Evolutionary conservation across 2,329 filamentous ascomycete species (phyloP).

Genomic region (Colletotrichum cordylinicola): DNA sequence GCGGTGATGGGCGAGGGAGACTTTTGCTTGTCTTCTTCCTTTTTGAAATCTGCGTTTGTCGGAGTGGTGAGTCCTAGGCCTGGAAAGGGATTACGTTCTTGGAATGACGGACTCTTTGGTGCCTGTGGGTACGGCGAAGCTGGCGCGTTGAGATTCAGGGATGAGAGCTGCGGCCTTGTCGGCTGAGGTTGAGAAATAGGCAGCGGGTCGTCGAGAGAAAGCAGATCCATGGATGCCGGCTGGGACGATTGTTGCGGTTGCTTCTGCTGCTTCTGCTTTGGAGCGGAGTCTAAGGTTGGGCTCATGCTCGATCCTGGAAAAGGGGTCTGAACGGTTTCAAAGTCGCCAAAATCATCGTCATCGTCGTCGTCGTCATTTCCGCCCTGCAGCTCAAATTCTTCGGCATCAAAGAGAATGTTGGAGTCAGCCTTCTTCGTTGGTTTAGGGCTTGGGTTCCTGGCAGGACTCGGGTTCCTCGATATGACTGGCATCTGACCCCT

Average conservation of each 20-base stretch:
- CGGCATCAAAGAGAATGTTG: slow-evolving; percentile 72
- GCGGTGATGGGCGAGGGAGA: slow-evolving; percentile 48
- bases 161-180: slow-evolving; percentile 38
- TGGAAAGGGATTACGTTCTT: slow-evolving; percentile 58
- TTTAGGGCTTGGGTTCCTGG: neutral
- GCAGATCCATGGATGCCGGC: slow-evolving; percentile 42
- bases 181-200: slow-evolving; percentile 29
- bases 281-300: slow-evolving; percentile 10
- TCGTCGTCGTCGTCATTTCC: slow-evolving; percentile 45
- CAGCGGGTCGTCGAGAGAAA: slow-evolving; percentile 36
- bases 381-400: slow-evolving; percentile 53
- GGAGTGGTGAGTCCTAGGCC: slow-evolving; percentile 53
- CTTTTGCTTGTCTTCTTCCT: slow-evolving; percentile 36
- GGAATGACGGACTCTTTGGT: slow-evolving; percentile 58
- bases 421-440: slow-evolving; percentile 36
- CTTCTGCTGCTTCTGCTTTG: slow-evolving; percentile 25
- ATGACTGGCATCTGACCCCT: neutral
- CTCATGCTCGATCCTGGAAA: slow-evolving; percentile 4
- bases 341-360: slow-evolving; percentile 65
- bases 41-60: slow-evolving; percentile 34
- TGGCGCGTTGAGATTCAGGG: slow-evolving; percentile 34
- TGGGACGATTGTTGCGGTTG: slow-evolving; percentile 1
- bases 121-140: slow-evolving; percentile 48
- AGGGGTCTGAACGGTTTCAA: slow-evolving; percentile 51
- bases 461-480: neutral